Evolutionary conservation across 2,329 filamentous ascomycete genomes (phyloP).

Genomic region (Arthrinium puccinioides): DNA sequence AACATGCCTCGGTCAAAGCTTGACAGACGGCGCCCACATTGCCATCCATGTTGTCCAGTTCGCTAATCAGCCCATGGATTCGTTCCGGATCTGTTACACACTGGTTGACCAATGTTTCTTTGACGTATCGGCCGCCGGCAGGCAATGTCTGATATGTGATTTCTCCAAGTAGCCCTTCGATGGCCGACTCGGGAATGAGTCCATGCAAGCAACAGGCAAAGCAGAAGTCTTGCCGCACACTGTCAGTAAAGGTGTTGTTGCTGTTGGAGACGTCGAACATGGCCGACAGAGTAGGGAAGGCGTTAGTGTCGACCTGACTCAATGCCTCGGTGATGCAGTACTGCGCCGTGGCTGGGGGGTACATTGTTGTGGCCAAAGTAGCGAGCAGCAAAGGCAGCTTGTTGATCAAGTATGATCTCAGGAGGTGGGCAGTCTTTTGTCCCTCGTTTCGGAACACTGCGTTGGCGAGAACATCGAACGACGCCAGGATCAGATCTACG

Average conservation of each 20-base stretch:
- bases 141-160: slow-evolving; percentile 75
- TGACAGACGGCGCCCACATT: slow-evolving; percentile 82
- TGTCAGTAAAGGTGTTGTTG: slow-evolving; percentile 50
- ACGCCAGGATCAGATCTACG: slow-evolving; percentile 76
- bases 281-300: slow-evolving; percentile 55
- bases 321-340: slow-evolving; percentile 66
- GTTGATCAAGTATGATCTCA: slow-evolving; percentile 80
- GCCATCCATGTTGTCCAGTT: slow-evolving; percentile 84
- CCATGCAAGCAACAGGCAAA: slow-evolving; percentile 85
- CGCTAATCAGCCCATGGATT: slow-evolving; percentile 68
- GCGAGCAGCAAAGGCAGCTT: slow-evolving; percentile 50
- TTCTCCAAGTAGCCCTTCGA: slow-evolving; percentile 76
- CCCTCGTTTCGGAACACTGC: slow-evolving; percentile 63
- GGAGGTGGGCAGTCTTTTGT: slow-evolving; percentile 56
- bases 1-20: slow-evolving; percentile 62
- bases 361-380: slow-evolving; percentile 55
- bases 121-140: slow-evolving; percentile 65
- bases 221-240: slow-evolving; percentile 66
- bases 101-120: slow-evolving; percentile 70
- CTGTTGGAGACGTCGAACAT: slow-evolving; percentile 55
- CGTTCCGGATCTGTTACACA: slow-evolving; percentile 71
- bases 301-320: slow-evolving; percentile 72
- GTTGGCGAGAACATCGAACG: slow-evolving; percentile 86
- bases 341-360: slow-evolving; percentile 66
- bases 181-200: slow-evolving; percentile 70